Base-by-base conservation (phyloP, 345 rosid genomes). In the Citrus sinensis region DNA sequence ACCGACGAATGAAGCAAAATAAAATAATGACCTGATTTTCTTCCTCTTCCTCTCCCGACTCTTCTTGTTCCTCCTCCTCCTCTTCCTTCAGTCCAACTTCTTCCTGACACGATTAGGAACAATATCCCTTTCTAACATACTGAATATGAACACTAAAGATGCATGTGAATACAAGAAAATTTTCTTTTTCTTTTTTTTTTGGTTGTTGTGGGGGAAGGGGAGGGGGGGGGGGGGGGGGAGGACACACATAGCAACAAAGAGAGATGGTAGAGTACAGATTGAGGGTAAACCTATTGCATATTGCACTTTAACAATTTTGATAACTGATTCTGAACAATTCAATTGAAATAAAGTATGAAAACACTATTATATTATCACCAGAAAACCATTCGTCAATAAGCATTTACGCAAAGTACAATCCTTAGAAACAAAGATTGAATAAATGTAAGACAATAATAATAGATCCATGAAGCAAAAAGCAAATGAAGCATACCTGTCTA, bases 1-100 rank as follows among this genome's bases (percentile, higher is more conserved):
- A 46, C 49, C n/a, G 49, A 63, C 3, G 17, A 74, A 74, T 35
- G 46, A 2, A 29, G 39, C 34, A 66, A 49, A 55, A 37, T 67
- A 76, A 25, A 46, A 35, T 77, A 81, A 88, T 54, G 46, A 88
- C 93, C 80, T 86, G 88, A 27, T 83, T 88, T 46, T 87, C 89
- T 76, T 78, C 90, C 19, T 85, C 86, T 80, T 87, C 92, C 76
- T 85, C 91, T 67, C 83, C 86, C n/a, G 83, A 77, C 39, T 85
- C 80, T 58, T 75, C 83, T 42, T 71, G 78, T 35, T 72, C 69
- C 24, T 69, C 76, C 46, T 69, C 79, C 71, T 73, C 83, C 55
- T 80, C 79, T 60, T 86, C 83, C 75, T 64, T 80, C 30, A 78
- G 75, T 82, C 79, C 88, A 75, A 81, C 93, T 69, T 77, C 87